Evolutionary conservation across 2,329 filamentous ascomycete species (phyloP), one percentile per base, ranked within the genome.

Genomic region (Colletotrichum coccodes): DNA sequence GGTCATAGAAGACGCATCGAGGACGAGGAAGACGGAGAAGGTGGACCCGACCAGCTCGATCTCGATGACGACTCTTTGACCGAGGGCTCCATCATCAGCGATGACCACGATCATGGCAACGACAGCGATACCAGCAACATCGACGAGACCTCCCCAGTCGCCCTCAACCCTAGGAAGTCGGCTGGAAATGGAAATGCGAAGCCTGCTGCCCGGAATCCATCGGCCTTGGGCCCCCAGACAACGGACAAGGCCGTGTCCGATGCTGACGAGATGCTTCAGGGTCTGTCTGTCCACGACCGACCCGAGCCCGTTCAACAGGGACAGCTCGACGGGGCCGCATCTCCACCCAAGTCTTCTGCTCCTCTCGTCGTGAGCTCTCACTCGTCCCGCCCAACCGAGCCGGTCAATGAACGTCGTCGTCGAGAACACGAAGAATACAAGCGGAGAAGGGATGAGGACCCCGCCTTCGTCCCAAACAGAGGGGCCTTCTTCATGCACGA

Each of bases 401-500:
- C 87, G 38, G 83, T 89, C 67, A 87, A 88, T 60, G 92, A 96
- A 71, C 87, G 90, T 72, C 91, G 93, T 79, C 90, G 93, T 72
- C 90, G 92, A 73, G 95, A 98, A 76, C 94, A 97, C 75, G 94
- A 97, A 72, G 94, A 97, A 76, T 97, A 97, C 82, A 91, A 92
- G 81, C 94, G 92, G 82, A 93, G 93, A 79, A 89, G 94, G 74
- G 94, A 97, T 77, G 91, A 94, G 74, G 94, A 97, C 79, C 95
- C 95, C 40, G 91, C 95, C 12, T 97, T 97, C 81, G 95, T 98
- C 63, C 95, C 96, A 61, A 98, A 97, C 76, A 87, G 95, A 72
- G 96, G 96, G 68, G 92, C 93, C 71, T 98, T 98, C 85, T 98
- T 98, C 83, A 94, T 98, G 89, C 95, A 98, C 80, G 96, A 98